These are phyloP conservation scores for Dactylellina parvicollis DNA, from an alignment of 2,329 filamentous ascomycete species.

Conservation along the genomic window DNA sequence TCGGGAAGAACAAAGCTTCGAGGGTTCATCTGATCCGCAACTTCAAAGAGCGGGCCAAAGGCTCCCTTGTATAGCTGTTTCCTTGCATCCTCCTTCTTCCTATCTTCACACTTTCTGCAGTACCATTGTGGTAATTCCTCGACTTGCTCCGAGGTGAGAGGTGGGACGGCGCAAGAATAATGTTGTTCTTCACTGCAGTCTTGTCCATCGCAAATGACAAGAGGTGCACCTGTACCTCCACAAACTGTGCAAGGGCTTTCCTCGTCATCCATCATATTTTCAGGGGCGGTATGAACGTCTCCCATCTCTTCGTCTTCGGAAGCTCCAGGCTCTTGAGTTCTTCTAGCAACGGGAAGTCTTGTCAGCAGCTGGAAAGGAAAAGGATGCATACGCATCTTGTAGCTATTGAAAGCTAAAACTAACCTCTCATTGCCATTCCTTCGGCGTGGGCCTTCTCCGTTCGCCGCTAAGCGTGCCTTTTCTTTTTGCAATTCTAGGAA, in stretches of 20 bases:
- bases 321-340: conserved; percentile 7
- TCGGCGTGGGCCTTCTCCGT: conserved; percentile 13
- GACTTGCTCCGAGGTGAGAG: conserved; percentile 68
- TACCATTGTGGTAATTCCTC: conserved; percentile 80
- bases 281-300: conserved; percentile 10
- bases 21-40: conserved; percentile 74
- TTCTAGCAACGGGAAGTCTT: not conserved
- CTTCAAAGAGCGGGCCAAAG: conserved; percentile 72
- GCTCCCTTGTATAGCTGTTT: conserved; percentile 64
- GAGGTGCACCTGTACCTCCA: conserved; percentile 76
- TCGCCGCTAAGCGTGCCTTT: not conserved
- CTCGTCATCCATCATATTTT: conserved; percentile 70
- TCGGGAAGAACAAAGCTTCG: conserved; percentile 77
- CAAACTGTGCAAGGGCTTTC: conserved; percentile 90
- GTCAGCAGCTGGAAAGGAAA: not conserved
- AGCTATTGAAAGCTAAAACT: not conserved
- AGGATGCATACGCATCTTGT: not conserved
- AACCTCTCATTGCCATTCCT: conserved; percentile 19
- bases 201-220: conserved; percentile 83
- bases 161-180: conserved; percentile 85
- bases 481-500: conserved; percentile 26
- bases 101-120: conserved; percentile 76
- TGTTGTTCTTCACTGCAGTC: conserved; percentile 90
- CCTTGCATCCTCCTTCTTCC: conserved; percentile 62
- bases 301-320: conserved; percentile 37